These are phyloP conservation scores for Leptographium radiaticola DNA, from an alignment of 2,329 filamentous ascomycete genomes.

Conservation along the genomic window DNA sequence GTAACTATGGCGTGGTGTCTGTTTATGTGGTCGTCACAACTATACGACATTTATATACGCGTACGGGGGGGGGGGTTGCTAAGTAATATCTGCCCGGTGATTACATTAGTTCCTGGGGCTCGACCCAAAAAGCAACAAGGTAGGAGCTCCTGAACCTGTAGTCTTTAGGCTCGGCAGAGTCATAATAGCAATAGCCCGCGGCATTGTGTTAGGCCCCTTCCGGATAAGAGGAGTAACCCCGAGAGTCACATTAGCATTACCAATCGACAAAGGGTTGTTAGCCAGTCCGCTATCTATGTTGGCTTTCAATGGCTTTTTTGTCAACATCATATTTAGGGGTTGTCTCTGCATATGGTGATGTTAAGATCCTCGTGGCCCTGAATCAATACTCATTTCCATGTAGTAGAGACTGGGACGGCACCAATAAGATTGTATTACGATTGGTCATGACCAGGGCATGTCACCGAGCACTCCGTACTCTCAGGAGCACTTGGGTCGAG, in stretches of 20 bases:
- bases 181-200: constrained; percentile 26
- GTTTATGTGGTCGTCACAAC: constrained; percentile 50
- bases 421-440: constrained; percentile 42
- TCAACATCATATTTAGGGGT: constrained; percentile 45
- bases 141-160: not conserved
- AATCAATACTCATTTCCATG: constrained; percentile 40
- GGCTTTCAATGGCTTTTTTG: constrained; percentile 46
- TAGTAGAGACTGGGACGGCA: constrained; percentile 34
- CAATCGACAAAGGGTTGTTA: constrained; percentile 43
- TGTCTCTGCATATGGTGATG: constrained; percentile 44
- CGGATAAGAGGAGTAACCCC: constrained; percentile 8
- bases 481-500: constrained; percentile 42
- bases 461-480: constrained; percentile 40
- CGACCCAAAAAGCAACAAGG: not conserved
- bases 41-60: constrained; percentile 57
- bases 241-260: constrained; percentile 36
- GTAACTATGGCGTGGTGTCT: constrained; percentile 56
- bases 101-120: not conserved
- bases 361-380: constrained; percentile 43
- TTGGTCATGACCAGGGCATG: constrained; percentile 42
- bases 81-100: constrained; percentile 40
- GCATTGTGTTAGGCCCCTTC: constrained; percentile 26
- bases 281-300: constrained; percentile 53
- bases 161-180: constrained; percentile 18
- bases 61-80: too few relatives aligned